These are phyloP conservation scores for Cercospora sojina DNA, from an alignment of 2,329 filamentous ascomycete species.

Conservation along the genomic window DNA sequence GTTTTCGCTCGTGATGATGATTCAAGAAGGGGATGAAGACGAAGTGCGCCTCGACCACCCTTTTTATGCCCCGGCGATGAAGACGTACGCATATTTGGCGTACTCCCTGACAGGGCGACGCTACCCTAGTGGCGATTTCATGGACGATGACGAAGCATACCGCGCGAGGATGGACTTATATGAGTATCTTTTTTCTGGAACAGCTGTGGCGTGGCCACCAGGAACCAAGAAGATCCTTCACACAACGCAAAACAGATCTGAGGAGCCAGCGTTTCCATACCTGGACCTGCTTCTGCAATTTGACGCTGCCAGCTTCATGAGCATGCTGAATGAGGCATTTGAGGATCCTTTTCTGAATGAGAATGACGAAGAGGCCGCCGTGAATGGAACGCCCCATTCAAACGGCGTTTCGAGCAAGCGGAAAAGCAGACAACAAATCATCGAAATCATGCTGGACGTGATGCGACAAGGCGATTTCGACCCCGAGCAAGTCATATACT, in stretches of 20 bases:
- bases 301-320: constrained; percentile 88
- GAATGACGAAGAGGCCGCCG: constrained; percentile 53
- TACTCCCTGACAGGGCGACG: constrained; percentile 84
- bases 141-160: constrained; percentile 69
- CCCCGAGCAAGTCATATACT: constrained; percentile 80
- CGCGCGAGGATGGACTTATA: constrained; percentile 87
- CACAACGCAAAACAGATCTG: constrained; percentile 54
- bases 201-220: constrained; percentile 71
- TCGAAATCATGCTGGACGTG: constrained; percentile 86
- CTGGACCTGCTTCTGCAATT: constrained; percentile 81
- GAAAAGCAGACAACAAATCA: constrained; percentile 85
- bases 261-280: constrained; percentile 79
- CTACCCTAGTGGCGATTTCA: constrained; percentile 80
- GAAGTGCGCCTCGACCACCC: constrained; percentile 48
- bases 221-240: constrained; percentile 60
- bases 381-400: constrained; percentile 29
- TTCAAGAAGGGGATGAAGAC: constrained; percentile 56
- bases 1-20: constrained; percentile 59
- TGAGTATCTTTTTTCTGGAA: constrained; percentile 88
- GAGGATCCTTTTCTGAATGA: constrained; percentile 89
- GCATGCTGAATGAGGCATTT: constrained; percentile 93
- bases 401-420: constrained; percentile 35
- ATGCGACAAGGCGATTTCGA: constrained; percentile 79
- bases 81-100: constrained; percentile 92
- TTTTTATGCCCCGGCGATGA: constrained; percentile 71